These are phyloP conservation scores for Xanthoceras sorbifolium DNA, from an alignment of 345 rosid species.

Conservation along the genomic window DNA sequence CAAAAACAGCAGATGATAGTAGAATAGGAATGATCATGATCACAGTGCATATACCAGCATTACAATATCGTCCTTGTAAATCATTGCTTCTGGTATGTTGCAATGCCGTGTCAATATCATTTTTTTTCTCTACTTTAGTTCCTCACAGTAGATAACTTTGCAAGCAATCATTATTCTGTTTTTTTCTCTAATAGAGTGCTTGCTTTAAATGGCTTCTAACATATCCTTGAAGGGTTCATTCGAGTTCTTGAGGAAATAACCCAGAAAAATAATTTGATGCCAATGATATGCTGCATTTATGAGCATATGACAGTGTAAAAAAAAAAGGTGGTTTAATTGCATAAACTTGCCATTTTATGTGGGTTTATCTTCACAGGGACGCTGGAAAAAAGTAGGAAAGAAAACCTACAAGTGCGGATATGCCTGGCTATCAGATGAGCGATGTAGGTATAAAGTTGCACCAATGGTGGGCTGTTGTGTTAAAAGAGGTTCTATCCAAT, in stretches of 20 bases:
- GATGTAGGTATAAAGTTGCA: conserved; percentile 23
- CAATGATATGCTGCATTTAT: too few species aligned
- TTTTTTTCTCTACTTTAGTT: neutral
- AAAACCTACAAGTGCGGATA: neutral
- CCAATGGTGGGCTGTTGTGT: conserved; percentile 28
- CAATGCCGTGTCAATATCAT: neutral
- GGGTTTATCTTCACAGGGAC: neutral
- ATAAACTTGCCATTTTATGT: too few species aligned
- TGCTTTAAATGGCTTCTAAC: too few species aligned
- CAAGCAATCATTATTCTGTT: too few species aligned
- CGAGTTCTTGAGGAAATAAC: too few species aligned
- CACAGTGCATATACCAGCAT: neutral
- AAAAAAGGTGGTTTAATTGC: neutral
- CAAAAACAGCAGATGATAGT: neutral
- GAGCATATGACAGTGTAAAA: too few species aligned
- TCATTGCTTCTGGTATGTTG: neutral
- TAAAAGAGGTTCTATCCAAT: conserved; percentile 23
- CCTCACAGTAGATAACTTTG: too few species aligned
- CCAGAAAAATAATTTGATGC: too few species aligned
- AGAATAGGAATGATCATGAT: neutral
- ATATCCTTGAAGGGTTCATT: too few species aligned
- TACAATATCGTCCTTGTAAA: neutral
- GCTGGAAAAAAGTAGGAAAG: neutral
- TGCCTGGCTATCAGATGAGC: conserved; percentile 4
- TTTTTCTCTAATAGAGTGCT: too few species aligned